phyloP scores from a whole-genome alignment of 164 flowering plant species.

The Euptelea pleiosperma region DNA sequence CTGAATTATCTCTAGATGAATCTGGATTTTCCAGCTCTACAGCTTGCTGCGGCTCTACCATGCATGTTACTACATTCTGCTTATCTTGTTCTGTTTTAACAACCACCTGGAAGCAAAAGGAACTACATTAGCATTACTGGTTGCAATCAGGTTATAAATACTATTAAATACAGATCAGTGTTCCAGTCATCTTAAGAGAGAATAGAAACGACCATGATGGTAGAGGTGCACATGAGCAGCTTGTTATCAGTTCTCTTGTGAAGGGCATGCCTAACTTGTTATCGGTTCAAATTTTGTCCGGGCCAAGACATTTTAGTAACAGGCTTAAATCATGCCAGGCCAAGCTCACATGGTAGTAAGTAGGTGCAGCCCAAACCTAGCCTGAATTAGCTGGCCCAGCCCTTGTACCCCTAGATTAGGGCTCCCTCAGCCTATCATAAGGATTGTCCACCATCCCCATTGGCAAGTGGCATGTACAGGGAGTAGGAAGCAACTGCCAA shows the following conservation, averaged over 20 bases:
- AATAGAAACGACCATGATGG: not conserved
- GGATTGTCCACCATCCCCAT: too few species aligned
- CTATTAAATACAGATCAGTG: not conserved
- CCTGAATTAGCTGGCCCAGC: too few species aligned
- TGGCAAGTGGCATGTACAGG: too few species aligned
- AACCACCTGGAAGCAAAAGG: constrained; percentile 26
- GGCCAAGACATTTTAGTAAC: too few species aligned
- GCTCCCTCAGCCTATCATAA: too few species aligned
- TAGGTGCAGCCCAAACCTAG: too few species aligned
- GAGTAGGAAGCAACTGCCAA: too few species aligned
- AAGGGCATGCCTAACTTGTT: too few species aligned
- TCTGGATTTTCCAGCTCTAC: constrained; percentile 28
- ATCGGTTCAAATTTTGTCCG: too few species aligned
- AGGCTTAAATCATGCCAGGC: too few species aligned
- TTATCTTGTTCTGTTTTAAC: constrained; percentile 28
- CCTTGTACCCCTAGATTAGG: too few species aligned
- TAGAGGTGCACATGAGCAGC: not conserved
- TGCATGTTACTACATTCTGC: constrained; percentile 15
- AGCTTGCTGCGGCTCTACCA: constrained; percentile 26
- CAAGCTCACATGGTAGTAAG: too few species aligned
- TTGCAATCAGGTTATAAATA: not conserved
- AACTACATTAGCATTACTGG: not conserved
- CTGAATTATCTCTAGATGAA: constrained; percentile 42
- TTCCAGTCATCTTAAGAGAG: not conserved
- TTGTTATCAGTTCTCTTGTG: not conserved